Evolutionary conservation across 2,329 filamentous ascomycete species (phyloP), one percentile per base, ranked within the genome.

Genomic region (Cryphonectria carpinicola): DNA sequence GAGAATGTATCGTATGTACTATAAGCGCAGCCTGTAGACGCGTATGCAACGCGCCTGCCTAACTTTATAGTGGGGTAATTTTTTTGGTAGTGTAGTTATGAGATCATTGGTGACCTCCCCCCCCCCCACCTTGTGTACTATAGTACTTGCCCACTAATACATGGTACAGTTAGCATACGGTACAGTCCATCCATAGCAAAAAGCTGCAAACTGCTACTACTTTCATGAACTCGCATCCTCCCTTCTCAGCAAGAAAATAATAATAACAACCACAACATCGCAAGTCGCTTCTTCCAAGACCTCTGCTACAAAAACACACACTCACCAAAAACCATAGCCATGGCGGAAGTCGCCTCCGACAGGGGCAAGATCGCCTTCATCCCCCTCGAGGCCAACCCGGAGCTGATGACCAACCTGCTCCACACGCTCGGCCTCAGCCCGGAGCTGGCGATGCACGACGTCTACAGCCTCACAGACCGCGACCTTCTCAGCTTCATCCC

Each of bases 401-500:
- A 93, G 82, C 90, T 98, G 43, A 96, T 98, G 90, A 95, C 90
- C 68, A 83, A 86, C 60, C 90, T 98, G 49, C 88, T 97, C 65
- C 93, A 92, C 83, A 89, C 90, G 75, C 92, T 98, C 37, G 95
- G 95, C 74, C 89, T 98, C 69, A 92, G 92, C n/a, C 78, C 83
- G n/a, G 85, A 87, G 37, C 87, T 98, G 62, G 86, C 89, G 76
- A 91, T 97, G 82, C 91, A 97, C 85, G 95, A 98, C 82, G 93
- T 98, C 80, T 98, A 91, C 87, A 95, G 92, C 75, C 91, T 98
- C 78, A 91, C 92, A 74, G 95, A 98, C 67, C 90, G 93, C 0
- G 90, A 94, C 67, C 88, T 98, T 54, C 89, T 98, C 66, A 88
- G 90, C 72, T 94, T 97, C 81, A 89, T 98, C 54, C 95, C 96